Percentiles rank a stretch among this genome's conserved stretches.
phyloP scores from a whole-genome alignment of 805 yeast species.

The Ogataea neopini region DNA sequence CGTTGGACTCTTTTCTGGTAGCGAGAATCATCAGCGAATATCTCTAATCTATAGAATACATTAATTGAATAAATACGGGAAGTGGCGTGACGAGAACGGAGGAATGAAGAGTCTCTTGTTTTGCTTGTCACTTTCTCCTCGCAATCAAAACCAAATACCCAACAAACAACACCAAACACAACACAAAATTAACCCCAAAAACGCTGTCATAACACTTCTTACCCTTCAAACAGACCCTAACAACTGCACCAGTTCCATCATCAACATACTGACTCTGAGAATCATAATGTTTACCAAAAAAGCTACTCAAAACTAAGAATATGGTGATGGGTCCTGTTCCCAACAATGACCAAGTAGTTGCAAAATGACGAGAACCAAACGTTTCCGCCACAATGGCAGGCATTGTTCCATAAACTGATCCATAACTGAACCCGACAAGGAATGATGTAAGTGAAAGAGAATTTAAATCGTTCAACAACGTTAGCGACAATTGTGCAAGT shows the following conservation, averaged over 20 bases:
- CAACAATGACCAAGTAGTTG: slow-evolving; percentile 74
- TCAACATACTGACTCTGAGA: slow-evolving; percentile 40
- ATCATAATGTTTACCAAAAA: slow-evolving; percentile 58
- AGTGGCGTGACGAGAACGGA: too few relatives aligned
- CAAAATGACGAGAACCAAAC: slow-evolving; percentile 66
- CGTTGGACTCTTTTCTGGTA: too few relatives aligned
- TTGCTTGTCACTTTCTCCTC: slow-evolving; percentile 11
- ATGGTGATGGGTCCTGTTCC: slow-evolving; percentile 69
- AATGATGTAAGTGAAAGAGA: slow-evolving; percentile 52
- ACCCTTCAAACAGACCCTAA: slow-evolving; percentile 44
- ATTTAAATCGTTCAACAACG: slow-evolving; percentile 42
- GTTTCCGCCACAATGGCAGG: slow-evolving; percentile 76
- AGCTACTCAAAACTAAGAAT: slow-evolving; percentile 53
- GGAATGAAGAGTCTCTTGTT: too few relatives aligned
- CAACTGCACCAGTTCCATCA: slow-evolving; percentile 34
- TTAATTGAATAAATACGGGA: too few relatives aligned
- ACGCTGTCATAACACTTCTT: slow-evolving; percentile 50
- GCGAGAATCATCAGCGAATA: not conserved
- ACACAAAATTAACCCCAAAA: slow-evolving; percentile 40
- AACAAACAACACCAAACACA: slow-evolving; percentile 31
- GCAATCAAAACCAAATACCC: slow-evolving; percentile 23
- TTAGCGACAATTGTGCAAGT: slow-evolving; percentile 38
- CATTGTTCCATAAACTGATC: slow-evolving; percentile 68
- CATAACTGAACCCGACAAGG: slow-evolving; percentile 65
- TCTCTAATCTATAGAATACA: not conserved